Conservation (phyloP, 768 basidiomycete genomes). For the Rhodotorula paludigena region DNA sequence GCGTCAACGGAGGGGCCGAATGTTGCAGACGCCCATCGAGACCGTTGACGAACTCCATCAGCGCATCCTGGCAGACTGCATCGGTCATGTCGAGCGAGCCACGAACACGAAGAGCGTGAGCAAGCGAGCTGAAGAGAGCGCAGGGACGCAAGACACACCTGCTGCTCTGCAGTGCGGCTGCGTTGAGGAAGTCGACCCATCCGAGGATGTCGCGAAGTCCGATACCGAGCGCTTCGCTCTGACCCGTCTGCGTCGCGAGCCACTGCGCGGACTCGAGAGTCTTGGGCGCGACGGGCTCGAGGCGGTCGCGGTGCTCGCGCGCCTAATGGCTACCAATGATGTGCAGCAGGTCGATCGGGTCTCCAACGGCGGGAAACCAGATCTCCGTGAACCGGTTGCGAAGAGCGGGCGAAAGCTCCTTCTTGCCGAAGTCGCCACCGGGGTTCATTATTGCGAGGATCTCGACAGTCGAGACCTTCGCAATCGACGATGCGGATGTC, state of each 20-base stretch:
- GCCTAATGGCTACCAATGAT: constrained; percentile 70
- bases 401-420: constrained; percentile 91
- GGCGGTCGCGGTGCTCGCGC: constrained; percentile 48
- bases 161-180: neutral
- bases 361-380: constrained; percentile 85
- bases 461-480: constrained; percentile 69
- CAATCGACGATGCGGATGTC: constrained; percentile 63
- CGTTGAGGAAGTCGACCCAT: constrained; percentile 84
- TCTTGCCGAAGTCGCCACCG: constrained; percentile 99
- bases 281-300: constrained; percentile 57
- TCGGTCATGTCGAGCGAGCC: constrained; percentile 21
- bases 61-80: constrained; percentile 63
- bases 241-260: constrained; percentile 63
- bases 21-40: constrained; percentile 47
- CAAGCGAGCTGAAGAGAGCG: too few relatives aligned
- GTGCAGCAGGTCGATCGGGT: constrained; percentile 65
- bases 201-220: constrained; percentile 86
- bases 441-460: constrained; percentile 98
- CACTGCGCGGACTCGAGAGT: constrained; percentile 77
- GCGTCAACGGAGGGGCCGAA: constrained; percentile 55
- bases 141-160: neutral
- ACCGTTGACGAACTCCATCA: constrained; percentile 83
- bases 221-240: constrained; percentile 56
- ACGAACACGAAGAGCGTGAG: neutral
- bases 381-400: constrained; percentile 98